These are phyloP conservation scores for Fremontodendron californicum DNA, from an alignment of 345 rosid genomes.

Conservation along the genomic window DNA sequence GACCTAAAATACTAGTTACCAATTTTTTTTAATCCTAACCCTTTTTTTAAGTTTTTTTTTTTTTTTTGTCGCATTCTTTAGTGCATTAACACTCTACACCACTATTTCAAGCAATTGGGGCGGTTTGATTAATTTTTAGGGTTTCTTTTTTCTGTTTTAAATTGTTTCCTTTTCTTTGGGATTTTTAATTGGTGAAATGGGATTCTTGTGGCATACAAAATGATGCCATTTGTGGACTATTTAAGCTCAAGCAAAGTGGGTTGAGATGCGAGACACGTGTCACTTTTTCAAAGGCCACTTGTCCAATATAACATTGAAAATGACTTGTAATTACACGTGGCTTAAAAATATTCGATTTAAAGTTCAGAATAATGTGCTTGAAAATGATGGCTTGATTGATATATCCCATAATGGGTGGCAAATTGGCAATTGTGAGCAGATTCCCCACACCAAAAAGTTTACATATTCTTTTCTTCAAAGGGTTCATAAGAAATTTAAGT, in stretches of 20 bases:
- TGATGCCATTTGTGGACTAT: conserved; percentile 3
- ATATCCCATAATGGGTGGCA: conserved; percentile 20
- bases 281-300: neutral
- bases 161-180: neutral
- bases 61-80: neutral
- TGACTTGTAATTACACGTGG: conserved; percentile 23
- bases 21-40: neutral
- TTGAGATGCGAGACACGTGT: neutral
- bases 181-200: neutral
- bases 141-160: neutral
- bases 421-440: conserved; percentile 20
- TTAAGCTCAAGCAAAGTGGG: neutral
- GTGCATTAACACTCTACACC: neutral
- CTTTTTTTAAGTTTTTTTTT: neutral
- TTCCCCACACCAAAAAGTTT: conserved; percentile 22
- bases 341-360: conserved; percentile 27
- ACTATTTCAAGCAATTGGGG: conserved; percentile 11
- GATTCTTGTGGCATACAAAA: conserved; percentile 6
- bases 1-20: neutral
- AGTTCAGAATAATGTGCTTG: conserved; percentile 20
- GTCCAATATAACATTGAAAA: conserved; percentile 2
- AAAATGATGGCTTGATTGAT: conserved; percentile 22
- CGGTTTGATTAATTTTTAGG: neutral
- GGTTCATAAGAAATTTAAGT: neutral
- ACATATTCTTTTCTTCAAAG: neutral